A percentile compares a stretch with the other conserved stretches of the same genome.
Conservation (phyloP, 2,329 filamentous ascomycete species). For the Aspergillus oerlinghausenensis region DNA sequence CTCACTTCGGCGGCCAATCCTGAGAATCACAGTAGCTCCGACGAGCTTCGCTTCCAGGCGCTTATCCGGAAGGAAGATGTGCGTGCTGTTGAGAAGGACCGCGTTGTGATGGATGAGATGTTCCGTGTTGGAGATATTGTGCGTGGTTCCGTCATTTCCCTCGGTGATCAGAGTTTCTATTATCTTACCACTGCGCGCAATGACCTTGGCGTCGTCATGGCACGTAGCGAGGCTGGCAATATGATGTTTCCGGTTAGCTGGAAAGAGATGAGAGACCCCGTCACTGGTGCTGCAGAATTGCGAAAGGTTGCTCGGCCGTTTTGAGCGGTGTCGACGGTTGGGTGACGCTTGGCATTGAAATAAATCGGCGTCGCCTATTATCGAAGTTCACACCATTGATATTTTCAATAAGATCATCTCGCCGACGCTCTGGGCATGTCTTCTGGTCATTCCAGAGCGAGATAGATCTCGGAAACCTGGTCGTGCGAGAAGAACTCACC, state of each 20-base stretch:
- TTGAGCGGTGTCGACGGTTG: constrained; percentile 43
- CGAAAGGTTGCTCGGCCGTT: constrained; percentile 94
- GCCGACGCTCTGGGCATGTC: background rate
- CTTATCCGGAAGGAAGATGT: constrained; percentile 87
- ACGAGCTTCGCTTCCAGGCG: constrained; percentile 70
- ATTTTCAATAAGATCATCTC: background rate
- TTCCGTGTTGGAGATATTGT: constrained; percentile 93
- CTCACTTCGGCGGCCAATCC: constrained; percentile 36
- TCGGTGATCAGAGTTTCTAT: constrained; percentile 92
- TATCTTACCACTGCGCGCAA: constrained; percentile 92
- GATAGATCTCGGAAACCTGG: background rate
- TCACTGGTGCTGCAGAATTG: constrained; percentile 69
- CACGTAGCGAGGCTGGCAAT: constrained; percentile 79
- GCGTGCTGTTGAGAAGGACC: constrained; percentile 90
- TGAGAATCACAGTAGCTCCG: constrained; percentile 47
- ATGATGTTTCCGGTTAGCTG: constrained; percentile 90
- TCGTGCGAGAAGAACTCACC: background rate
- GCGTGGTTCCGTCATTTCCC: constrained; percentile 76
- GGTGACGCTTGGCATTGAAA: background rate
- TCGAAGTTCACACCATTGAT: background rate
- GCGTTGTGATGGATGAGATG: constrained; percentile 82
- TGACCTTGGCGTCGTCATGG: constrained; percentile 90
- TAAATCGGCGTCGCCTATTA: background rate
- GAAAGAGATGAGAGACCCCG: constrained; percentile 86
- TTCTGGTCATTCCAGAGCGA: background rate